Conservation (phyloP, 2,329 filamentous ascomycete species). For the Rhinocladiella similis region DNA sequence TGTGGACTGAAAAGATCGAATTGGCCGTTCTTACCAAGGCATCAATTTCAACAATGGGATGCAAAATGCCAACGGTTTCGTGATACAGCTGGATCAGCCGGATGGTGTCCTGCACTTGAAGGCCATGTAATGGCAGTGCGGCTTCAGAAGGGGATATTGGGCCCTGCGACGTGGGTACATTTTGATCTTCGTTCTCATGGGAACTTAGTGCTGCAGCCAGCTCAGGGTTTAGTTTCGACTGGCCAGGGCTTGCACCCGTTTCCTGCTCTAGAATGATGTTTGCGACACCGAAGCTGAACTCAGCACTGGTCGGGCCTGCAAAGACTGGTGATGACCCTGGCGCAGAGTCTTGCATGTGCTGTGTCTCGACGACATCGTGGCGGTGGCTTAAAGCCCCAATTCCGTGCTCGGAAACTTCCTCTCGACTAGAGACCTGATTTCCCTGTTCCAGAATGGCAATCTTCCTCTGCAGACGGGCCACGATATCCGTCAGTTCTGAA, state of each 20-base stretch:
- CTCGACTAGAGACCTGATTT: neutral
- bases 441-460: slow-evolving; percentile 12
- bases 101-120: slow-evolving; percentile 5
- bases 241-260: neutral
- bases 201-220: slow-evolving; percentile 6
- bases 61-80: slow-evolving; percentile 10
- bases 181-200: slow-evolving; percentile 5
- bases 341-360: neutral
- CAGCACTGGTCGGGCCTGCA: slow-evolving; percentile 14
- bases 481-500: slow-evolving; percentile 8
- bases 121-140: slow-evolving; percentile 1
- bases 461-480: slow-evolving; percentile 11
- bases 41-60: slow-evolving; percentile 7
- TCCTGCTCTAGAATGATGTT: slow-evolving; percentile 10
- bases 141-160: no score
- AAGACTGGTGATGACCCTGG: slow-evolving; percentile 5
- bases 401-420: no score
- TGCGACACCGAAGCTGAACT: slow-evolving; percentile 17
- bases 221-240: neutral
- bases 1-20: neutral
- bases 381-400: no score
- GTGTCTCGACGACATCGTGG: neutral
- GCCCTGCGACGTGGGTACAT: no score
- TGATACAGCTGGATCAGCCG: slow-evolving; percentile 13
- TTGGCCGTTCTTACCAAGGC: neutral